Base-by-base conservation (phyloP, 371 early-diverging fungal species). In the Mucor ambiguus region DNA sequence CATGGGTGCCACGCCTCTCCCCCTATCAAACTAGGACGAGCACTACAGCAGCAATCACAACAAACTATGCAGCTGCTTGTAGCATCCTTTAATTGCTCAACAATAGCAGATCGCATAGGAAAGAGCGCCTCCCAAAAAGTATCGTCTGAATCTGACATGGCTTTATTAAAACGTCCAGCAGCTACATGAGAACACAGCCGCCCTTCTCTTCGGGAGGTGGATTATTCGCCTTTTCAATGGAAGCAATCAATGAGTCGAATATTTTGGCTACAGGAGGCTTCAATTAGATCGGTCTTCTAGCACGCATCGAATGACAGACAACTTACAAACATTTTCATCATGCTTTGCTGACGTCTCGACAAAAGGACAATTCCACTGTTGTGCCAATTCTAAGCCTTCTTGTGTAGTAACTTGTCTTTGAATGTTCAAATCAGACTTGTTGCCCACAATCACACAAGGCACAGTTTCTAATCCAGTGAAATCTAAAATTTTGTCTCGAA, bases 401-500 rank as follows among this genome's bases (percentile, higher is more conserved):
- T 93, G 88, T 7, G 79, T 68, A 11, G 92, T 69, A 16, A 98
- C 92, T 82, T 94, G 92, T 69, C 92, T 79, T 68, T 94, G 94
- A 46, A 81, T 84, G 58, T 87, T 87, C 63, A 97, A 75, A 79
- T 96, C 97, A 14, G 86, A 87, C 82, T 98, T 98, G 80, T 96
- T 98, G 20, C 96, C 98, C 20, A 96, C 97, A 71, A 98, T 83
- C 9, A 97, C 94, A 64, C 92, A 90, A 0, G 91, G 91, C 20
- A 92, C 94, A 80, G 87, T 92, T 64, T 96, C 94, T 33, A 92
- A 87, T 30, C 97, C 97, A 0, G 95, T 92, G 64, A 88, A 92
- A 78, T 95, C 94, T 63, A 98, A 84, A 60, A 98, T 95, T 81
- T 98, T 98, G 72, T 98, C 97, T 35, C 95, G 85, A 54, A 98